Base-by-base conservation (phyloP, 148 eudicot genomes). In the Tetragonia tetragonoides region DNA sequence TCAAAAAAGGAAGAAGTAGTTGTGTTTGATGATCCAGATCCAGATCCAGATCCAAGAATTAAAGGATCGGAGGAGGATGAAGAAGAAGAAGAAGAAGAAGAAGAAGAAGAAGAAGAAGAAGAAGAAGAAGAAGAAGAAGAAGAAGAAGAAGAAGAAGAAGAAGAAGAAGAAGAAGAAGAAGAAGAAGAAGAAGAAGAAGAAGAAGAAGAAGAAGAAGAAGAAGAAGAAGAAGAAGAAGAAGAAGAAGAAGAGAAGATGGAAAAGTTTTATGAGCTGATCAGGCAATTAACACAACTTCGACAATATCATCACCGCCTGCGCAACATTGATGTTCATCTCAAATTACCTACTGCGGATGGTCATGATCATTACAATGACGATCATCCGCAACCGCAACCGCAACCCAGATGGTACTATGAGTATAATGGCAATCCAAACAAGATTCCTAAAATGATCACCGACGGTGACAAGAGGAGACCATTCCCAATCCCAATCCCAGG, bases 201-300 rank as follows among this genome's bases (percentile, higher is more conserved):
- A 64, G 41, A 54, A 34, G 28, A 47, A 47, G 23, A 39, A 28
- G 9, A 1, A 17, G 28, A 7, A 16, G 51, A 4, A 7, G 6
- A 57, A 5, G 61, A 56, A 15, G 61, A 15, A 21, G 68, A 17
- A 54, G 56, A 41, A 51, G 49, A 42, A 47, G 37, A 16, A 1
- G 60, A 37, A 0, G 75, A 83, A 3, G 88, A 85, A 28, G 65
- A 75, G 53, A 87, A 85, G 83, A 87, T 85, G 79, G 85, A 83
- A 2, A 81, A 70, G 68, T 87, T 87, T 75, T 87, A 81, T 73
- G 83, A 77, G 24, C 56, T 87, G 9, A 81, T 87, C 6, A 78
- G 81, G 56, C 74, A 78, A 64, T 78, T 82, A 73, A 80, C 51
- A 20, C 79, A 76, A 57, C 85, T 83, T 38, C 83, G 83, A 6